Percentiles rank a stretch among this genome's conserved stretches.
Conservation (phyloP, 1,284 basidiomycete genomes). For the Microbotryum saponariae region DNA sequence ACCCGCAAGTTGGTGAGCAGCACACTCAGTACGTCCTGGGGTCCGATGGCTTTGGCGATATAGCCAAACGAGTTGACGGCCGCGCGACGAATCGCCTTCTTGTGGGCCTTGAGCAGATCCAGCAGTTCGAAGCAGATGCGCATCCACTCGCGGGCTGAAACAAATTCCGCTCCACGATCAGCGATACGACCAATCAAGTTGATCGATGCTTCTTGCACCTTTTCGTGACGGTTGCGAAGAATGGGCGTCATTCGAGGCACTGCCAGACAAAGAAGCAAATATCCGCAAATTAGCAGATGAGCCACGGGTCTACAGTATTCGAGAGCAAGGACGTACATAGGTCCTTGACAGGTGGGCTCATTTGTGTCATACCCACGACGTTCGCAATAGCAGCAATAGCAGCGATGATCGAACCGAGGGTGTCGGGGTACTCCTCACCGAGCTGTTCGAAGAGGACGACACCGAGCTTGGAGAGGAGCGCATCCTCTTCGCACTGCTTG, state of each 20-base stretch:
- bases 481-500: conserved; percentile 97
- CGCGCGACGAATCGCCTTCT: conserved; percentile 96
- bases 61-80: conserved; percentile 99
- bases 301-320: not conserved
- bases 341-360: conserved; percentile 99
- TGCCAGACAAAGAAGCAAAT: conserved; percentile 39
- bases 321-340: conserved; percentile 57
- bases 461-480: conserved; percentile 89
- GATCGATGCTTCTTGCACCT: conserved; percentile 98
- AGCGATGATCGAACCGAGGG: conserved; percentile 94
- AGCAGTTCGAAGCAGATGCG: conserved; percentile 98
- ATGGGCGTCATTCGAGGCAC: conserved; percentile 99
- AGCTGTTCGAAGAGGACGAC: conserved; percentile 97
- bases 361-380: conserved; percentile 99
- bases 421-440: conserved; percentile 98
- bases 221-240: conserved; percentile 95
- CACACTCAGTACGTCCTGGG: conserved; percentile 95
- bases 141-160: conserved; percentile 99
- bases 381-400: conserved; percentile 98
- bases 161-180: conserved; percentile 97
- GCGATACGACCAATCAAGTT: conserved; percentile 99
- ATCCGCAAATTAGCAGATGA: too few relatives aligned
- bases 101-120: conserved; percentile 96
- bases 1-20: conserved; percentile 93
- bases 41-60: conserved; percentile 97